Evolutionary conservation across 2,329 filamentous ascomycete species (phyloP).

Genomic region (Botrytis hyacinthi): DNA sequence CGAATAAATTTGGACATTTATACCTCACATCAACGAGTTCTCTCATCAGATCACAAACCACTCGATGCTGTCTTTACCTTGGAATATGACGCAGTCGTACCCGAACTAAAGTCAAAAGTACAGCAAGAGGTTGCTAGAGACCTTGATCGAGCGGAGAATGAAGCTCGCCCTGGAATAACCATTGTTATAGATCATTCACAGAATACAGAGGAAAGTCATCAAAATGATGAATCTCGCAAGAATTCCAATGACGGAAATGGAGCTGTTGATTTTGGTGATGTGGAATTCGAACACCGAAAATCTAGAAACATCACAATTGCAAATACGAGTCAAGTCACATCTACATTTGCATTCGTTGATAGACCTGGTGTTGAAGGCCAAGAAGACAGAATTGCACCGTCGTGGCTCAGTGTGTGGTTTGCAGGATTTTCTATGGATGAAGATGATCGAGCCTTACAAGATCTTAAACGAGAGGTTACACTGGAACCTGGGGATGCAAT

Average conservation of each 20-base stretch:
- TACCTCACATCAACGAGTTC: conserved; percentile 81
- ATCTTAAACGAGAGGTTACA: conserved; percentile 48
- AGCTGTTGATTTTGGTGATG: conserved; percentile 74
- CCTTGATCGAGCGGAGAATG: conserved; percentile 88
- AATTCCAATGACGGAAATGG: conserved; percentile 41
- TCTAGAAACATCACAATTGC: conserved; percentile 75
- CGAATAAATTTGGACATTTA: conserved; percentile 64
- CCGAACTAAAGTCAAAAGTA: conserved; percentile 77
- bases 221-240: conserved; percentile 22
- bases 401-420: conserved; percentile 72
- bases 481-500: conserved; percentile 84
- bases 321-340: conserved; percentile 82
- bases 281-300: conserved; percentile 67
- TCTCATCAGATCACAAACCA: conserved; percentile 95
- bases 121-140: conserved; percentile 85
- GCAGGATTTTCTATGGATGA: conserved; percentile 48
- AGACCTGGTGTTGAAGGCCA: conserved; percentile 61
- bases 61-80: conserved; percentile 79
- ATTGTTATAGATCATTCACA: conserved; percentile 69
- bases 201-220: conserved; percentile 35
- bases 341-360: conserved; percentile 77
- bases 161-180: conserved; percentile 77
- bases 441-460: conserved; percentile 25
- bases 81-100: conserved; percentile 82
- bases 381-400: conserved; percentile 45